Percentiles rank a stretch among this genome's conserved stretches.
phyloP scores from a whole-genome alignment of 768 basidiomycete species.

The Leccinum imitatum region DNA sequence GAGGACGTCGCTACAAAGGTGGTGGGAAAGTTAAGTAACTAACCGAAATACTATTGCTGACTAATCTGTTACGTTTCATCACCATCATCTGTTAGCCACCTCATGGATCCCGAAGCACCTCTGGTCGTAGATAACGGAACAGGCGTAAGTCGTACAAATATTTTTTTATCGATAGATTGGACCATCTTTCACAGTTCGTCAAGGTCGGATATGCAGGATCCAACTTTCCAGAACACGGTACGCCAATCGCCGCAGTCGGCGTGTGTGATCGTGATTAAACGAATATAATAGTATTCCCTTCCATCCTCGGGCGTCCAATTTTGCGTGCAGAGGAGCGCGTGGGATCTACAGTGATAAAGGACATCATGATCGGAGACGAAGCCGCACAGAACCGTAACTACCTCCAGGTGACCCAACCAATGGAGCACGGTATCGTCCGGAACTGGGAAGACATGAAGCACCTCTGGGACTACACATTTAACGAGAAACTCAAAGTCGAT shows the following conservation, averaged over 20 bases:
- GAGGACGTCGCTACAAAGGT: not conserved
- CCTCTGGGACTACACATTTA: conserved; percentile 98
- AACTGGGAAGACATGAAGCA: conserved; percentile 99
- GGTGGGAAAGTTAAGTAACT: not conserved
- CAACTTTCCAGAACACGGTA: conserved; percentile 94
- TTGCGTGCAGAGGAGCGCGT: conserved; percentile 96
- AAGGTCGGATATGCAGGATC: conserved; percentile 90
- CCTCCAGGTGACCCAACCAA: conserved; percentile 95
- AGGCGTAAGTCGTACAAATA: conserved; percentile 53
- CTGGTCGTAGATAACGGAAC: conserved; percentile 89
- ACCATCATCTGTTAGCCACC: not conserved
- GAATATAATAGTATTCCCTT: conserved; percentile 76
- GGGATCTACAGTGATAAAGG: conserved; percentile 82
- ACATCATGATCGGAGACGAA: conserved; percentile 98
- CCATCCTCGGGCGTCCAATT: conserved; percentile 95
- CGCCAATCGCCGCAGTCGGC: conserved; percentile 15
- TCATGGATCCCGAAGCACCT: conserved; percentile 42
- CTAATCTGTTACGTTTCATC: conserved; percentile 2
- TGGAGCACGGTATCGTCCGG: conserved; percentile 98
- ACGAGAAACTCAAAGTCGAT: conserved; percentile 91
- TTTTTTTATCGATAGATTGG: not conserved
- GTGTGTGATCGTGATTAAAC: not conserved
- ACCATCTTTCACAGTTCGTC: conserved; percentile 65
- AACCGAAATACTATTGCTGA: conserved; percentile 2
- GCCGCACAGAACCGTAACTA: conserved; percentile 92